These are phyloP conservation scores for Phialophora macrospora DNA, from an alignment of 2,329 filamentous ascomycete genomes.

Conservation along the genomic window DNA sequence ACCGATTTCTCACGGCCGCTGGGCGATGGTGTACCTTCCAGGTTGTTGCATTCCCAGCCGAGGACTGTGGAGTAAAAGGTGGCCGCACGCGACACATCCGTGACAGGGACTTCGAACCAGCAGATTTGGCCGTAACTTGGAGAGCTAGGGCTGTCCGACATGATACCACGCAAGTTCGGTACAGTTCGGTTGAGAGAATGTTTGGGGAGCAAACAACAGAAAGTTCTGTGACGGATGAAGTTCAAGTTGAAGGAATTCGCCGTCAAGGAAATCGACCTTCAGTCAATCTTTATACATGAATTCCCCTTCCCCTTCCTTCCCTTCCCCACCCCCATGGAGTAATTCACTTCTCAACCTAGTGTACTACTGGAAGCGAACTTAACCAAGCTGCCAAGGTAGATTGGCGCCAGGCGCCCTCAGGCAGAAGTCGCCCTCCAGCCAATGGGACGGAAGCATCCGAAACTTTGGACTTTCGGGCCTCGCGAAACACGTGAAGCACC, in stretches of 20 bases:
- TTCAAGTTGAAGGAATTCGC: not conserved
- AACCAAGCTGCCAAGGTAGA: not conserved
- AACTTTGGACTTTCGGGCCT: not conserved
- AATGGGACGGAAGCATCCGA: not conserved
- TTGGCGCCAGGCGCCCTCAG: not conserved
- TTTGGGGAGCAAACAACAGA: not conserved
- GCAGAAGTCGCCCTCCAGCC: not conserved
- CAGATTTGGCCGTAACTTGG: slow-evolving; percentile 6
- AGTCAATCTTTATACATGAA: too few relatives aligned
- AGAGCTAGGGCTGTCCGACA: not conserved
- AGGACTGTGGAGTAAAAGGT: slow-evolving; percentile 11
- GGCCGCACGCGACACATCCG: not conserved
- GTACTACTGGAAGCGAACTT: not conserved
- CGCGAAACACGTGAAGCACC: not conserved
- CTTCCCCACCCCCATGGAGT: too few relatives aligned
- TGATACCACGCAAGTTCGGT: not conserved
- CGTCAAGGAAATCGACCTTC: too few relatives aligned
- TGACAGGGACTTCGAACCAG: slow-evolving; percentile 10
- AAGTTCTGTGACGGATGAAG: not conserved
- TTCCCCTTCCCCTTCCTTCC: too few relatives aligned
- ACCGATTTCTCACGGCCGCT: slow-evolving; percentile 5
- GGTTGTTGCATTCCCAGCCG: slow-evolving; percentile 1
- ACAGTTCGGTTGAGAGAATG: not conserved
- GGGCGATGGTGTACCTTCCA: slow-evolving; percentile 3
- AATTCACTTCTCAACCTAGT: too few relatives aligned